A percentile compares a stretch with the other conserved stretches of the same genome.
These are phyloP conservation scores for Rhipidocladum racemiflorum DNA, from an alignment of 176 grass and related monocot genomes.

Conservation along the genomic window DNA sequence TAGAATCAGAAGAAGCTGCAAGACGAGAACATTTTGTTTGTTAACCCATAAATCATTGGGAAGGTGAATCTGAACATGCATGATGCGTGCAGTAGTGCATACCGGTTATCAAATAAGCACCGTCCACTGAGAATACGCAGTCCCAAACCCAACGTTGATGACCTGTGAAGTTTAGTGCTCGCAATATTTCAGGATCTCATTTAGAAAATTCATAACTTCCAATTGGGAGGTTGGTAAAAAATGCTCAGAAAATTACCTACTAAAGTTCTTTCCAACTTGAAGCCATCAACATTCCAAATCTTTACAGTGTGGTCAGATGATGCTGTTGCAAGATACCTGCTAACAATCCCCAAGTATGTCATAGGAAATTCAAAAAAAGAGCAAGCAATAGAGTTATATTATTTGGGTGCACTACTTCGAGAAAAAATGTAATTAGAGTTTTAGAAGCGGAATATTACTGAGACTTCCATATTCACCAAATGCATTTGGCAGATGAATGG, in stretches of 20 bases:
- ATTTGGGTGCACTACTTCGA: background rate
- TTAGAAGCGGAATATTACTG: background rate
- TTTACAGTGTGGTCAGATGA: constrained; percentile 89
- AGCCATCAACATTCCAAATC: constrained; percentile 97
- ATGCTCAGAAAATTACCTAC: constrained; percentile 42
- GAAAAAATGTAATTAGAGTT: background rate
- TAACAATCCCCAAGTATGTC: constrained; percentile 4
- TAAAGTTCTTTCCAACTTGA: constrained; percentile 83
- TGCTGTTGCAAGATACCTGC: constrained; percentile 94
- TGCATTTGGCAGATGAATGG: constrained; percentile 9
- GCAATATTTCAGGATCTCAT: background rate
- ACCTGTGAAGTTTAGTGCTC: constrained; percentile 35
- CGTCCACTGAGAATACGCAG: constrained; percentile 89
- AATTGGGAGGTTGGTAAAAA: background rate
- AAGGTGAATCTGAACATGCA: background rate
- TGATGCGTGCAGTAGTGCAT: background rate
- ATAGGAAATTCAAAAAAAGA: background rate
- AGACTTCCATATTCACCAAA: background rate
- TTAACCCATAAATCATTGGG: background rate
- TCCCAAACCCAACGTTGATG: constrained; percentile 97
- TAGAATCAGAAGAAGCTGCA: constrained; percentile 89
- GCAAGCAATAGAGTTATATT: background rate
- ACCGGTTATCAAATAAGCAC: constrained; percentile 92
- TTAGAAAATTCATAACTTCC: background rate
- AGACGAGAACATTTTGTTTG: background rate